Base-by-base conservation (phyloP, 83 land plant species). In the Larix sibirica region DNA sequence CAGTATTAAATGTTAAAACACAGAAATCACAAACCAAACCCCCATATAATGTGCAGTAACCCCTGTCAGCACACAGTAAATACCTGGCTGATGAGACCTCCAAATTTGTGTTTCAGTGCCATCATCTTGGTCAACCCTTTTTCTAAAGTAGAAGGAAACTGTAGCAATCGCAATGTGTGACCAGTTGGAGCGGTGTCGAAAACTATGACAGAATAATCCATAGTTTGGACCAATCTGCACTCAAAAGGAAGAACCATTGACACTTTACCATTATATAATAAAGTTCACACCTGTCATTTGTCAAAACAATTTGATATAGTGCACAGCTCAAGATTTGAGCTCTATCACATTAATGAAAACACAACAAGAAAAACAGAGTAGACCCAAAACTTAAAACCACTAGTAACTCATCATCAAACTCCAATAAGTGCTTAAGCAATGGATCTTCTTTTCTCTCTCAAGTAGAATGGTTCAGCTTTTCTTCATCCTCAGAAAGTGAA, bases 121-220 rank as follows among this genome's bases (percentile, higher is more conserved):
- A 97, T 94, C 87, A 97, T 79, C 83, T 97, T 97, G 6, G 86
- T 86, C 21, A 97, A 85, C 13, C 99, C 98, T 81, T 97, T 97
- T 90, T 97, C 98, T 62, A 97, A 87, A 10, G 98, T 95, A n/a
- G 98, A 89, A 31, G 99, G 99, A 83, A 97, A 97, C 83, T 97
- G 99, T 83, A 97, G 85, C 74, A 97, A 68, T 33, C 99, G 87
- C 24, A 97, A 87, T 65, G 99, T 97, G 73, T 97, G 99, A 38
- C 99, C 99, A 79, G 99, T 97, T 83, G 99, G 99, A 82, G 99
- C 99, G 16, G 99, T 97, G 79, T 97, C 99, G 85, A 97, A 97
- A 47, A 97, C 99, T 31, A 97, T 95, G 10, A 92, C 96, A 8
- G 98, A 92, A 81, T 97, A 97, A 84, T 97, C 99, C 99, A 97